Evolutionary conservation across 345 rosid genomes (phyloP).

Genomic region (Dimocarpus longan): DNA sequence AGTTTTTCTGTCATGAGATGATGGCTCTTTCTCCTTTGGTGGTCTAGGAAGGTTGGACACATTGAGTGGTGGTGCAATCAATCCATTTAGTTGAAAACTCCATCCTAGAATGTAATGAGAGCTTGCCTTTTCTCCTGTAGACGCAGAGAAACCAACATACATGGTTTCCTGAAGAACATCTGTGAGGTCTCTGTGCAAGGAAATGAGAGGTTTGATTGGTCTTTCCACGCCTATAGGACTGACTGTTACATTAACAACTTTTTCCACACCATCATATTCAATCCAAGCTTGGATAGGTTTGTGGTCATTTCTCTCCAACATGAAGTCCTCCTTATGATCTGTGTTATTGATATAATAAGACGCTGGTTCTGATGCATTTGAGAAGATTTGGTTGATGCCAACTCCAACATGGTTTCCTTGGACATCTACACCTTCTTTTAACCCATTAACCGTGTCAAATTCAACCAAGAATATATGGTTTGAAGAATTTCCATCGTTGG

Average conservation of each 20-base stretch:
- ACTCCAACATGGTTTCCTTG: constrained; percentile 54
- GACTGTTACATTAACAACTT: constrained; percentile 42
- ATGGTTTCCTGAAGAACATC: constrained; percentile 26
- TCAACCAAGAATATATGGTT: constrained; percentile 58
- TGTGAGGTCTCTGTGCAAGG: constrained; percentile 18
- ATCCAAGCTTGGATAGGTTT: constrained; percentile 54
- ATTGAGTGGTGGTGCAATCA: constrained; percentile 36
- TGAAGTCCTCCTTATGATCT: constrained; percentile 22
- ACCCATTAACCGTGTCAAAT: constrained; percentile 60
- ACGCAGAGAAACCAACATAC: constrained; percentile 75
- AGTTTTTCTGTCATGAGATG: constrained; percentile 18
- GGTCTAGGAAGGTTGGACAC: constrained; percentile 45
- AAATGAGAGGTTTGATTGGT: constrained; percentile 55
- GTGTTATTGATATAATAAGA: constrained; percentile 6
- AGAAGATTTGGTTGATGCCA: constrained; percentile 50
- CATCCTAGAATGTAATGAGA: constrained; percentile 80
- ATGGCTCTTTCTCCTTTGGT: constrained; percentile 25
- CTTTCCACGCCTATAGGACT: constrained; percentile 35
- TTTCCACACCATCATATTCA: constrained; percentile 54
- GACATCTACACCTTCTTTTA: constrained; percentile 21
- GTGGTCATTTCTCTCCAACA: constrained; percentile 37
- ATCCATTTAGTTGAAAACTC: constrained; percentile 61
- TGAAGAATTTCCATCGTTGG: not conserved
- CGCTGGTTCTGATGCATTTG: constrained; percentile 21
- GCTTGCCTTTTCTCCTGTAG: constrained; percentile 61